Evolutionary conservation across 495 filamentous ascomycete genomes (phyloP).

Genomic region (Pyrenula aspistea): DNA sequence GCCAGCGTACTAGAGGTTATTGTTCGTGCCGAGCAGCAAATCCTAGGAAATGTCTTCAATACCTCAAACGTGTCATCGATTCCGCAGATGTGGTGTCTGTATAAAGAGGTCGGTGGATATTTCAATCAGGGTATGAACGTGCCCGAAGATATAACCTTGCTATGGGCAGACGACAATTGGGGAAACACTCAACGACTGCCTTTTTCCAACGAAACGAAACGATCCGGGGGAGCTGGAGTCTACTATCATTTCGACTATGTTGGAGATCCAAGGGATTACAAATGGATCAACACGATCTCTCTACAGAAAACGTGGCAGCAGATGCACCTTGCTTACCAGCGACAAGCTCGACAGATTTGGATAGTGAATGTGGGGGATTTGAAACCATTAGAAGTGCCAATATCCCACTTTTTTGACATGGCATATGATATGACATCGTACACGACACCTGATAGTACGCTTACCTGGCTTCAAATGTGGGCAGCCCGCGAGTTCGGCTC

Average conservation of each 20-base stretch:
- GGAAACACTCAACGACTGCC: constrained; percentile 58
- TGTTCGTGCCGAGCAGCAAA: constrained; percentile 44
- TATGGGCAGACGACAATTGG: constrained; percentile 71
- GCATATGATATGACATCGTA: constrained; percentile 49
- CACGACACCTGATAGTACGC: constrained; percentile 36
- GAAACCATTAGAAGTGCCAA: constrained; percentile 57
- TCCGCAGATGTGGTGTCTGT: constrained; percentile 63
- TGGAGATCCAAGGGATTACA: constrained; percentile 10
- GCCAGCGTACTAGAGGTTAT: constrained; percentile 48
- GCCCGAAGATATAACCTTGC: constrained; percentile 59
- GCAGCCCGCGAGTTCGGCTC: constrained; percentile 49
- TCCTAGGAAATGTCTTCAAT: constrained; percentile 42
- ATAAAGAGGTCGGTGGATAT: constrained; percentile 61
- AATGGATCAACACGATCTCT: neutral
- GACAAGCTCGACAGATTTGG: constrained; percentile 58
- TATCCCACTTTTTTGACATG: constrained; percentile 54
- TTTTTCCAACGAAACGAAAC: constrained; percentile 42
- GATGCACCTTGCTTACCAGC: constrained; percentile 32
- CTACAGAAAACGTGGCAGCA: constrained; percentile 19
- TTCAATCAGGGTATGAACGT: constrained; percentile 51
- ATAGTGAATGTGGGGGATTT: constrained; percentile 68
- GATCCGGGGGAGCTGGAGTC: constrained; percentile 56
- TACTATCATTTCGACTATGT: constrained; percentile 66
- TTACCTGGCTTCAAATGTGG: constrained; percentile 43
- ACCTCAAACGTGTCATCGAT: constrained; percentile 39